Percentiles rank a stretch among this genome's conserved stretches.
phyloP scores from a whole-genome alignment of 257 asterid species.

The Plantago ovata region DNA sequence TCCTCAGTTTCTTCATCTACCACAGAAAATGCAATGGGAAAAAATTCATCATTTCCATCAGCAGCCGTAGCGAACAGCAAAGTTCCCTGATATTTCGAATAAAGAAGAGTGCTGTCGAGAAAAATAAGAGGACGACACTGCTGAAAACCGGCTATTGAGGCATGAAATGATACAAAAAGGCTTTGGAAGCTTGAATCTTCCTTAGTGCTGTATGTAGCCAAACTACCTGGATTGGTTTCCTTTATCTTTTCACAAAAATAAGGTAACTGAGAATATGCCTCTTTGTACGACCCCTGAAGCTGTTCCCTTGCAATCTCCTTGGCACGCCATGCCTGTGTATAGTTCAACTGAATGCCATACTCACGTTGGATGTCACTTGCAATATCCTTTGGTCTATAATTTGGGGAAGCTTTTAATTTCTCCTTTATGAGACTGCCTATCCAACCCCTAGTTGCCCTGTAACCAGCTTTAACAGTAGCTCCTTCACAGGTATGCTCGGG shows the following conservation, averaged over 20 bases:
- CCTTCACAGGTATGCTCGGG: constrained; percentile 88
- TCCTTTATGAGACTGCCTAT: constrained; percentile 92
- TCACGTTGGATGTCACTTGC: constrained; percentile 93
- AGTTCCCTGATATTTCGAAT: constrained; percentile 92
- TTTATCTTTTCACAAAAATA: constrained; percentile 76
- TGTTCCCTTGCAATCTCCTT: constrained; percentile 98
- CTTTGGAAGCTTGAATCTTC: constrained; percentile 90
- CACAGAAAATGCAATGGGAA: constrained; percentile 93
- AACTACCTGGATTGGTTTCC: constrained; percentile 95
- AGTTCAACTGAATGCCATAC: constrained; percentile 94
- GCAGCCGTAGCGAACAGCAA: constrained; percentile 86
- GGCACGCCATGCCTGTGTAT: constrained; percentile 98
- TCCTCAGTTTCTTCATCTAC: constrained; percentile 92
- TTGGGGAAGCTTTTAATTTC: constrained; percentile 80
- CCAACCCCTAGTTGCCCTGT: constrained; percentile 96
- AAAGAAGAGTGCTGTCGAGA: constrained; percentile 89
- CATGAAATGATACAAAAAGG: constrained; percentile 82
- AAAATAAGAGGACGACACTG: constrained; percentile 93
- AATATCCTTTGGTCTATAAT: constrained; percentile 91
- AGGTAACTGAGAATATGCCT: constrained; percentile 88
- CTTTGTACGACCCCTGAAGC: constrained; percentile 95
- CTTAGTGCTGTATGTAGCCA: constrained; percentile 74
- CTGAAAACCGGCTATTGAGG: constrained; percentile 81
- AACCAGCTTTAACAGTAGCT: constrained; percentile 84
- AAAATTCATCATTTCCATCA: constrained; percentile 88